These are phyloP conservation scores for Spathaspora gorwiae DNA, from an alignment of 805 yeast genomes.

Conservation along the genomic window DNA sequence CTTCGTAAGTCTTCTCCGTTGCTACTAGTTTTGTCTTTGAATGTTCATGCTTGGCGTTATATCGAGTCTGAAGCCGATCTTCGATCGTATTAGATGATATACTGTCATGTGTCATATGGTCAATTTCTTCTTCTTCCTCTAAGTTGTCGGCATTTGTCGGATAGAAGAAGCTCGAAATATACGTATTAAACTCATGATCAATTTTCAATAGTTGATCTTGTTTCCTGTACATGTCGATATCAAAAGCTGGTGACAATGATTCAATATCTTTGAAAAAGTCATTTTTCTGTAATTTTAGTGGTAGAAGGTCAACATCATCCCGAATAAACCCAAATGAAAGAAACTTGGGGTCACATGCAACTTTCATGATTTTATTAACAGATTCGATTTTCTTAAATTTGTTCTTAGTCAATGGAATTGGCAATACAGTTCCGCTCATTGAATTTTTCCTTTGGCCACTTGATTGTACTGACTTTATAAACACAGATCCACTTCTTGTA, in stretches of 20 bases:
- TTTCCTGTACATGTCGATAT: conserved; percentile 27
- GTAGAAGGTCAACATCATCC: conserved; percentile 57
- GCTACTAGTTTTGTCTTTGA: conserved; percentile 9
- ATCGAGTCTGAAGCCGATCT: conserved; percentile 16
- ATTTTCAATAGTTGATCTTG: conserved; percentile 38
- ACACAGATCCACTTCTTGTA: conserved; percentile 67
- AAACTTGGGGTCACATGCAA: conserved; percentile 62
- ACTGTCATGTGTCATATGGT: conserved; percentile 6
- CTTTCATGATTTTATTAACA: conserved; percentile 56
- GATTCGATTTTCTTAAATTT: conserved; percentile 53
- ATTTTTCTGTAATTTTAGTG: conserved; percentile 47
- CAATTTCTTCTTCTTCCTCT: conserved; percentile 12
- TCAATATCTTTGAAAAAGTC: conserved; percentile 50
- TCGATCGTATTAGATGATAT: not conserved
- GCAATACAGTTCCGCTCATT: conserved; percentile 25
- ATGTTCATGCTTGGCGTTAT: conserved; percentile 13
- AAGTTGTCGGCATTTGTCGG: conserved; percentile 14
- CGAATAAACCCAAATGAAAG: conserved; percentile 63
- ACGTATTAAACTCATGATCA: conserved; percentile 22
- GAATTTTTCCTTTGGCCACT: conserved; percentile 25
- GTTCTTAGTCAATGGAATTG: conserved; percentile 24
- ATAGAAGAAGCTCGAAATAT: conserved; percentile 25
- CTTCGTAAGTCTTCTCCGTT: conserved; percentile 14
- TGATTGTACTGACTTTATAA: conserved; percentile 31
- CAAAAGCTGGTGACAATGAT: conserved; percentile 46